Evolutionary conservation across 176 grass and related monocot genomes (phyloP).

Genomic region (Echinochloa phyllopogon): DNA sequence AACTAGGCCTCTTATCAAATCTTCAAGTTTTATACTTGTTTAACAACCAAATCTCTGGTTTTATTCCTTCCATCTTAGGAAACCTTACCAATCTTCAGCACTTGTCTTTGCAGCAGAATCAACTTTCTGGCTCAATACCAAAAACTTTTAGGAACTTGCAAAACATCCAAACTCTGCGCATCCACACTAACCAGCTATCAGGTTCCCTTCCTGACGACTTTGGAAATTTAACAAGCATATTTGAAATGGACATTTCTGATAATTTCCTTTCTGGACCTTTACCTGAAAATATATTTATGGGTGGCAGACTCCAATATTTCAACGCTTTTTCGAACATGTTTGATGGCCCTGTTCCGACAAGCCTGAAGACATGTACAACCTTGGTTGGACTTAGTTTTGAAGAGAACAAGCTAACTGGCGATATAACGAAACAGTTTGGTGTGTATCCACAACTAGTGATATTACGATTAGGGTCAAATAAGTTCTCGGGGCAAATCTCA

Average conservation of each 20-base stretch:
- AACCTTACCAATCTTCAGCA: slow-evolving; percentile 20
- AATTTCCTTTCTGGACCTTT: too few relatives aligned
- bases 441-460: too few relatives aligned
- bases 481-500: too few relatives aligned
- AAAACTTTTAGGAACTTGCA: not conserved
- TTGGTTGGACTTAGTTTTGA: too few relatives aligned
- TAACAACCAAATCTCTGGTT: slow-evolving; percentile 18
- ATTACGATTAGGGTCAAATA: too few relatives aligned
- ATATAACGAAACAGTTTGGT: not conserved
- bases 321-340: not conserved
- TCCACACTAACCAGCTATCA: not conserved
- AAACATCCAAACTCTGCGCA: not conserved
- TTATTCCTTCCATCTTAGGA: slow-evolving; percentile 15
- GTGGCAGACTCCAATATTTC: not conserved
- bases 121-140: not conserved
- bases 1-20: too few relatives aligned
- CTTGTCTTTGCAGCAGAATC: not conserved
- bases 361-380: too few relatives aligned
- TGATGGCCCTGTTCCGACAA: not conserved
- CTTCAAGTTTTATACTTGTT: too few relatives aligned
- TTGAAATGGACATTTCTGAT: too few relatives aligned
- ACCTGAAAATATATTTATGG: too few relatives aligned
- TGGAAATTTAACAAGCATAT: too few relatives aligned
- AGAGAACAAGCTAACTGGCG: not conserved
- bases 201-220: slow-evolving; percentile 1